Conservation (phyloP, 495 filamentous ascomycete species). For the Hypoxylon fuscum region DNA sequence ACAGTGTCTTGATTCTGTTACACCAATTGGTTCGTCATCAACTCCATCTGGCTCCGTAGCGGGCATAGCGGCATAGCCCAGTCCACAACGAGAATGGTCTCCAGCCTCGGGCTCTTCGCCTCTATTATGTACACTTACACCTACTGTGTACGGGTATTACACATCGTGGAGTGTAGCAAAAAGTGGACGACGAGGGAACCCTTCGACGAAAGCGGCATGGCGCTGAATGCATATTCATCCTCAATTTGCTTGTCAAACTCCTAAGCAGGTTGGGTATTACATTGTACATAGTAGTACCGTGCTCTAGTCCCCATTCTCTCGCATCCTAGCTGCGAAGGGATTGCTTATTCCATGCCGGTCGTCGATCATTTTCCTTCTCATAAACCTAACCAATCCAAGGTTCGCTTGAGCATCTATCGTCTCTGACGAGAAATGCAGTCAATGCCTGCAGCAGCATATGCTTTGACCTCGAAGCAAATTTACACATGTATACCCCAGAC, state of each 20-base stretch:
- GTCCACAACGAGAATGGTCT: constrained; percentile 15
- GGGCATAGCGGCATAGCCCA: constrained; percentile 1
- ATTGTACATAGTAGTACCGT: constrained; percentile 7
- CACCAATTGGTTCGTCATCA: constrained; percentile 23
- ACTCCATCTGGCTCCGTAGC: constrained; percentile 4
- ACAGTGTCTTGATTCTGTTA: constrained; percentile 8
- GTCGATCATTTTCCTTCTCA: constrained; percentile 40
- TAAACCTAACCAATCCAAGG: constrained; percentile 28
- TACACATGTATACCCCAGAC: constrained; percentile 39
- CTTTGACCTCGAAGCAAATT: constrained; percentile 42
- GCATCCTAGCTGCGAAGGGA: constrained; percentile 20
- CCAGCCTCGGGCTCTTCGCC: neutral
- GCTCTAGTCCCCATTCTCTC: constrained; percentile 6
- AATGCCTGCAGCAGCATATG: constrained; percentile 33
- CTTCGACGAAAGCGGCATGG: constrained; percentile 19
- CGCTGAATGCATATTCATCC: constrained; percentile 9
- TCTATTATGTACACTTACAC: neutral
- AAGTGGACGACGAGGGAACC: constrained; percentile 18
- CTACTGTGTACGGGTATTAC: neutral
- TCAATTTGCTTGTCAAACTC: constrained; percentile 20
- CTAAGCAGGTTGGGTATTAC: constrained; percentile 4
- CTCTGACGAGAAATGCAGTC: constrained; percentile 21
- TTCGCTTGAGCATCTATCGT: constrained; percentile 19
- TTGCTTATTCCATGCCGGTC: constrained; percentile 32
- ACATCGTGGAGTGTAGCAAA: constrained; percentile 5